Conservation (phyloP, 208 protist genomes). For the Wallacemonas collosoma region DNA sequence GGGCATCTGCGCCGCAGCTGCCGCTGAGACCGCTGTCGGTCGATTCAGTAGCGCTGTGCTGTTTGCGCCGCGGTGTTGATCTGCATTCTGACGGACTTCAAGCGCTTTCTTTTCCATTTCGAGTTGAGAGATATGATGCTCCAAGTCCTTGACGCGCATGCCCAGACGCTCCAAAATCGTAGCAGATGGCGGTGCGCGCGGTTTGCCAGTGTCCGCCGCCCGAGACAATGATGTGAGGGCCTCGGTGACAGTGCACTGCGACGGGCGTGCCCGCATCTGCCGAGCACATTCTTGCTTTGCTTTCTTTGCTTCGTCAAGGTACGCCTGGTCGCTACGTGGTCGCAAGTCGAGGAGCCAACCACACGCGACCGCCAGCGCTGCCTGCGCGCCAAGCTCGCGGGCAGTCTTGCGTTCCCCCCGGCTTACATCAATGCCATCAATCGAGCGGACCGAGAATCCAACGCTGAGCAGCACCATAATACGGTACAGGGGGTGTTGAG, state of each 20-base stretch:
- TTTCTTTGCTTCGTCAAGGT: slow-evolving; percentile 48
- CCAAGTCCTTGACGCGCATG: background rate
- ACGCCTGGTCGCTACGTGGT: slow-evolving; percentile 39
- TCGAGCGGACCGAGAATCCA: slow-evolving; percentile 56
- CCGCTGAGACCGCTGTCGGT: background rate
- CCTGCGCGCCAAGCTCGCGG: slow-evolving; percentile 31
- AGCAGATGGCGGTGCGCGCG: background rate
- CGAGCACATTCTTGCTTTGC: slow-evolving; percentile 32
- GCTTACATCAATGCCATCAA: slow-evolving; percentile 61
- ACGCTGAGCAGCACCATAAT: slow-evolving; percentile 75
- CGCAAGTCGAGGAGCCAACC: slow-evolving; percentile 71
- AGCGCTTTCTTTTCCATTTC: slow-evolving; percentile 4
- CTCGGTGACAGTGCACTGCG: slow-evolving; percentile 23
- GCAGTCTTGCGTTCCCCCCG: slow-evolving; percentile 54
- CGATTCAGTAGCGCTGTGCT: background rate
- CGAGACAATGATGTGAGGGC: slow-evolving; percentile 6
- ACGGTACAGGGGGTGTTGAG: slow-evolving; percentile 69
- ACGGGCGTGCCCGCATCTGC: background rate
- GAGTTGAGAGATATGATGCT: background rate
- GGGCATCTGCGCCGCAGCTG: slow-evolving; percentile 23
- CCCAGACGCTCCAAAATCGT: background rate
- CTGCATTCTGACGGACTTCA: background rate
- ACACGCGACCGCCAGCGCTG: slow-evolving; percentile 76
- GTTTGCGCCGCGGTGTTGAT: background rate
- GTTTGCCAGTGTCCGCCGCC: background rate